Evolutionary conservation across 2,329 filamentous ascomycete species (phyloP).

Genomic region (Sporothrix pseudoabietina): DNA sequence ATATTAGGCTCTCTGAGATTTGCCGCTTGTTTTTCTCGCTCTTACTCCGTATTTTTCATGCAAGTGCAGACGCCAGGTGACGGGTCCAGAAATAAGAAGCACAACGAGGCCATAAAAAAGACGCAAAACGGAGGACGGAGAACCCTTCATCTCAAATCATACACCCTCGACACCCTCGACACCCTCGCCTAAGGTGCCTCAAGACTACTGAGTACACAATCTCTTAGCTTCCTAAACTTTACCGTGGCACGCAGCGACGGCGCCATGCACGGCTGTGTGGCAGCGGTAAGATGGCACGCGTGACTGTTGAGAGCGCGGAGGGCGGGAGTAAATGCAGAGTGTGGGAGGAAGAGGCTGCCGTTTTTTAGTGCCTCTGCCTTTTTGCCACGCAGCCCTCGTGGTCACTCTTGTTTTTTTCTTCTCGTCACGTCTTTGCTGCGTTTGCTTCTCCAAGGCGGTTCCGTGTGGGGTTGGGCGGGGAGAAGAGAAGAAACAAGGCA

Average conservation of each 20-base stretch:
- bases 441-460: background rate
- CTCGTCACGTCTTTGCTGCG: background rate
- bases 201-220: background rate
- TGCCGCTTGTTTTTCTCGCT: background rate
- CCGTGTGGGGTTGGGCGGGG: background rate
- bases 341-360: background rate
- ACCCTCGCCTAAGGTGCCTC: background rate
- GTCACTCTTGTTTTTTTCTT: background rate
- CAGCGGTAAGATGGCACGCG: background rate
- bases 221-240: slow-evolving; percentile 20
- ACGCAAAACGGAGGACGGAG: slow-evolving; percentile 3
- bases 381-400: background rate
- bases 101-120: background rate
- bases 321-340: background rate
- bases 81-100: background rate
- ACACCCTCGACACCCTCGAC: background rate
- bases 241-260: slow-evolving; percentile 14
- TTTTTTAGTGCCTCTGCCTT: background rate
- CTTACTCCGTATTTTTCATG: background rate
- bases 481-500: background rate
- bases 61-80: slow-evolving; percentile 10
- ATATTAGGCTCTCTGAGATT: background rate
- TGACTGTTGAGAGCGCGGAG: background rate
- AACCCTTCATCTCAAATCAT: background rate
- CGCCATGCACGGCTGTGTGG: slow-evolving; percentile 16